Percentiles rank a stretch among this genome's conserved stretches.
These are phyloP conservation scores for Phytophthora sansomeana DNA, from an alignment of 352 stramenopile genomes.

Conservation along the genomic window DNA sequence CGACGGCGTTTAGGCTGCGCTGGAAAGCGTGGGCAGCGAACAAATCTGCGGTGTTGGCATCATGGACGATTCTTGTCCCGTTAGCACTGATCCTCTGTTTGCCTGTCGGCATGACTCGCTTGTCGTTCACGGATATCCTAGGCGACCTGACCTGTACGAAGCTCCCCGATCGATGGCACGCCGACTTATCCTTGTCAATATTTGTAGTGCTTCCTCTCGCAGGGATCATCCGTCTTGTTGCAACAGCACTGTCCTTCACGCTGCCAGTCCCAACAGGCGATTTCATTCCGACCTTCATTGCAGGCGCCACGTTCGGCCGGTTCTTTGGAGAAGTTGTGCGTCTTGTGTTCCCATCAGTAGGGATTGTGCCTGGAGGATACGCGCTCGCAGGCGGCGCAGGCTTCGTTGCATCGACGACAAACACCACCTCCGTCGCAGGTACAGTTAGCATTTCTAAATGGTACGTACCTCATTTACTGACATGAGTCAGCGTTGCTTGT, in stretches of 20 bases:
- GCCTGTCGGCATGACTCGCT: slow-evolving; percentile 48
- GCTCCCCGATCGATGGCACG: slow-evolving; percentile 42
- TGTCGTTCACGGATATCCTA: slow-evolving; percentile 42
- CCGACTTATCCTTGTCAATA: slow-evolving; percentile 36
- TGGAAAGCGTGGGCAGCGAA: slow-evolving; percentile 41
- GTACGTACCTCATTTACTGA: neutral
- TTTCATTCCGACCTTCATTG: slow-evolving; percentile 73
- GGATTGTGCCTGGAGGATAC: slow-evolving; percentile 68
- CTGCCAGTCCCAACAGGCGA: slow-evolving; percentile 65
- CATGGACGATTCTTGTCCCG: slow-evolving; percentile 41
- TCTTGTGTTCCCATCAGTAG: slow-evolving; percentile 40
- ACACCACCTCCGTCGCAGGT: slow-evolving; percentile 69
- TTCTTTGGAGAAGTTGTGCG: slow-evolving; percentile 60
- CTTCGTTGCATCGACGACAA: slow-evolving; percentile 66
- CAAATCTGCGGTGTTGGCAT: slow-evolving; percentile 23
- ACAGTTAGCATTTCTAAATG: neutral
- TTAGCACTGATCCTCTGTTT: slow-evolving; percentile 48
- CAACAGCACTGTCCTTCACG: slow-evolving; percentile 57
- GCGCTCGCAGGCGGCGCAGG: slow-evolving; percentile 69
- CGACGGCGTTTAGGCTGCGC: slow-evolving; percentile 46
- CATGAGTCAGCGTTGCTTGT: neutral
- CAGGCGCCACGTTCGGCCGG: slow-evolving; percentile 61
- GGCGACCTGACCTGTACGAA: slow-evolving; percentile 41
- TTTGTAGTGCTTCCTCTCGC: slow-evolving; percentile 46
- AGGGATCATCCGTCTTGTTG: slow-evolving; percentile 40